These are phyloP conservation scores for Trametes coccinea DNA, from an alignment of 768 basidiomycete species.

Conservation along the genomic window DNA sequence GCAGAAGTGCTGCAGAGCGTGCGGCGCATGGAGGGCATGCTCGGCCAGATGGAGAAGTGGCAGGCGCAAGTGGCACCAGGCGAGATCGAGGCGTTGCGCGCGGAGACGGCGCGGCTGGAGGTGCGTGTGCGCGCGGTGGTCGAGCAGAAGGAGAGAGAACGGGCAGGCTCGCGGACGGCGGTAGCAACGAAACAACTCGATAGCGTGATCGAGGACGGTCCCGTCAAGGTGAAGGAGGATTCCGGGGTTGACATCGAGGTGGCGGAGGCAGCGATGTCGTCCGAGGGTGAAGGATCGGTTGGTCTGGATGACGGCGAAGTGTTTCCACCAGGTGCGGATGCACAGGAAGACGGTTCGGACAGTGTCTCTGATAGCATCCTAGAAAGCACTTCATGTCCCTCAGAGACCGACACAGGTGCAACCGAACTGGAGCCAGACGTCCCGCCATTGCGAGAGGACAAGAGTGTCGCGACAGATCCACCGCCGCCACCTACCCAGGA, in stretches of 20 bases:
- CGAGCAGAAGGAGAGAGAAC: constrained; percentile 11
- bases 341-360: neutral
- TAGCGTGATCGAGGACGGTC: neutral
- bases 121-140: constrained; percentile 17
- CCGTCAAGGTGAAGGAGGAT: neutral
- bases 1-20: constrained; percentile 22
- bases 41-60: constrained; percentile 18
- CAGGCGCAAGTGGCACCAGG: constrained; percentile 14
- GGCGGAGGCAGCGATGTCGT: constrained; percentile 4
- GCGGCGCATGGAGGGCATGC: constrained; percentile 20
- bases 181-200: neutral
- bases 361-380: constrained; percentile 10
- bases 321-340: constrained; percentile 3
- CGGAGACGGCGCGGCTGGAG: constrained; percentile 17
- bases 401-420: constrained; percentile 7
- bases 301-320: neutral
- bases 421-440: constrained; percentile 6
- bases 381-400: constrained; percentile 11
- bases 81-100: constrained; percentile 16
- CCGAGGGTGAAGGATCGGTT: neutral
- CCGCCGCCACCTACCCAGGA: neutral
- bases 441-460: neutral
- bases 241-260: neutral
- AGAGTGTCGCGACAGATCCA: neutral
- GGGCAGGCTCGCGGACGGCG: neutral